Percentiles rank a stretch among this genome's conserved stretches.
These are phyloP conservation scores for Stachybotrys chartarum DNA, from an alignment of 2,329 filamentous ascomycete genomes.

Conservation along the genomic window DNA sequence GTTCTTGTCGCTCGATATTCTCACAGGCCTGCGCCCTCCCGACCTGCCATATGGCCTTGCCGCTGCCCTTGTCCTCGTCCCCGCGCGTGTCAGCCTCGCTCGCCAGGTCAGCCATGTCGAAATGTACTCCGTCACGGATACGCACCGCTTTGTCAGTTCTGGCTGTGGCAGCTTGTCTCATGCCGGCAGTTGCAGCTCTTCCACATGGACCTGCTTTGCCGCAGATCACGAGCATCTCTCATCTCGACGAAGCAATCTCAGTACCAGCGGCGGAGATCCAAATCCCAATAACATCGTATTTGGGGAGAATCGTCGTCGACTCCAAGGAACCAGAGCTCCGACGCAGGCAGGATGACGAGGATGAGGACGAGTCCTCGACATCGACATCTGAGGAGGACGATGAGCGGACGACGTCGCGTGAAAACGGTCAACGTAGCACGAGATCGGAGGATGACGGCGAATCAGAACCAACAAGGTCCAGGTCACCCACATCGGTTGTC, in stretches of 20 bases:
- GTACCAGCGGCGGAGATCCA: background rate
- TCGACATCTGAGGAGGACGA: background rate
- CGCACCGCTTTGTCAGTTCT: slow-evolving; percentile 2
- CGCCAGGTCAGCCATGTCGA: too few relatives aligned
- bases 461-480: background rate
- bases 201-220: slow-evolving; percentile 1
- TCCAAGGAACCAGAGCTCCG: background rate
- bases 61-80: too few relatives aligned
- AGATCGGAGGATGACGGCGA: slow-evolving; percentile 5
- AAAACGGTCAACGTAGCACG: background rate
- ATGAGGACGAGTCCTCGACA: background rate
- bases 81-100: too few relatives aligned
- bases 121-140: too few relatives aligned
- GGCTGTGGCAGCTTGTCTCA: slow-evolving; percentile 2
- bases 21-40: too few relatives aligned
- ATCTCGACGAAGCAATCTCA: background rate
- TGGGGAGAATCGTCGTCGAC: too few relatives aligned
- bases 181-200: slow-evolving; percentile 2
- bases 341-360: background rate
- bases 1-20: too few relatives aligned
- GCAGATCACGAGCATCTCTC: background rate
- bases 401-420: background rate
- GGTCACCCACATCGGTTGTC: slow-evolving; percentile 11
- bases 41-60: too few relatives aligned
- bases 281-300: too few relatives aligned